Base-by-base conservation (phyloP, 805 yeast genomes). In the Candida peoriensis region DNA sequence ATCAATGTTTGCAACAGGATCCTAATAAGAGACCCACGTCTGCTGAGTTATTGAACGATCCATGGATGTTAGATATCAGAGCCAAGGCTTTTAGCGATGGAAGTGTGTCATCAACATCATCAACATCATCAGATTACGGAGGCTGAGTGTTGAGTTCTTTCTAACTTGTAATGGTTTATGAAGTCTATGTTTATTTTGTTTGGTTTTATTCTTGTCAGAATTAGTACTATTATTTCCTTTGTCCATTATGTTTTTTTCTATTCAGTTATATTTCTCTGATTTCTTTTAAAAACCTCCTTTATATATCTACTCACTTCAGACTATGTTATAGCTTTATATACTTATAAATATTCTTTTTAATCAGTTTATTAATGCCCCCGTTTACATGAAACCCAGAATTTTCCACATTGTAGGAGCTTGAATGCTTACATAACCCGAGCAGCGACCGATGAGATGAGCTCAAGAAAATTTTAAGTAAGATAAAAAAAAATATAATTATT, bases 11-110 rank as follows among this genome's bases (percentile, higher is more conserved):
- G 44, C 84, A 82, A 41, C 84, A 81, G 40, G 88, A 88, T 55
- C 95, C 97, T 1, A 68, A 67, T 29, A 74, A 75, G 56, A 74
- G 98, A 44, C 78, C 86, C 2, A 70, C 84, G 20, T 97, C 98
- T 0, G 81, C 78, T 33, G 97, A 87, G 48, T 66, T 93, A 33
- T 62, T 90, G 45, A 74, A 74, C 43, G 96, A 89, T 55, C 96
- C 96, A 4, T 89, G 97, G 97, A 81, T 88, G 36, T 72, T 74
- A 29, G 74, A 76, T 24, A 82, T 82, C 37, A 61, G 89, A 46
- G 74, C 74, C 41, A 71, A 76, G 36, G 89, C 89, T 0, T 82
- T 82, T 53, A 82, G 72, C 30, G 67, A 66, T 19, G 52, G 60
- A 15, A 35, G 46, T 7, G 43, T 48, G 6, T 47, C 55, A 3